Percentiles rank a stretch among this genome's conserved stretches.
Evolutionary conservation across 2,329 filamentous ascomycete species (phyloP).

Genomic region (Fusarium cicatricum): DNA sequence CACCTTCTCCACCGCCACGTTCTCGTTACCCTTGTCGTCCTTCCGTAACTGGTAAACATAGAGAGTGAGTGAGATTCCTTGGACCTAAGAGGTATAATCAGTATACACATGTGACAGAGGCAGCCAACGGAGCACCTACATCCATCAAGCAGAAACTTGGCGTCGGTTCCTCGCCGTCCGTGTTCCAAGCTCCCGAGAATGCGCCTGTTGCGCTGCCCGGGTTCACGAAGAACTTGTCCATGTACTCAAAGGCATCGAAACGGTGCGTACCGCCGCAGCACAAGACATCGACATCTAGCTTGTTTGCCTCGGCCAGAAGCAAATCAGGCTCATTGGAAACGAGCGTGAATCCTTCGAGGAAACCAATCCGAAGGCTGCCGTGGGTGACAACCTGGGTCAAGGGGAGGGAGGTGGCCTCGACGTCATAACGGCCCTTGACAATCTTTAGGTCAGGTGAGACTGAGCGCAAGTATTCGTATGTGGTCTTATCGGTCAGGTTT

Average conservation of each 20-base stretch:
- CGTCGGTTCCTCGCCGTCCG: slow-evolving; percentile 74
- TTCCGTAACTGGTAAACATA: slow-evolving; percentile 92
- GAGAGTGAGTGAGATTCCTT: slow-evolving; percentile 93
- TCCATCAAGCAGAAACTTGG: slow-evolving; percentile 99
- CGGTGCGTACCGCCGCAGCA: slow-evolving; percentile 74
- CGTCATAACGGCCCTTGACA: slow-evolving; percentile 72
- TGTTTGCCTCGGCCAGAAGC: slow-evolving; percentile 72
- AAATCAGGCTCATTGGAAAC: slow-evolving; percentile 73
- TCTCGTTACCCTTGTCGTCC: slow-evolving; percentile 78
- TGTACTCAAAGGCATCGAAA: slow-evolving; percentile 77
- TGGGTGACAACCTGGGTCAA: slow-evolving; percentile 73
- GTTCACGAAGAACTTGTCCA: slow-evolving; percentile 79
- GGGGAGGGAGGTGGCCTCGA: slow-evolving; percentile 71
- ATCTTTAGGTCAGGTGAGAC: slow-evolving; percentile 77
- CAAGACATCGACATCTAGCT: slow-evolving; percentile 72
- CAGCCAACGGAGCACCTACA: slow-evolving; percentile 65
- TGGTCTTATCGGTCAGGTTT: slow-evolving; percentile 81
- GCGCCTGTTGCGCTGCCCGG: slow-evolving; percentile 73
- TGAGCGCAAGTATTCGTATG: slow-evolving; percentile 81
- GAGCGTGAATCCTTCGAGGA: slow-evolving; percentile 73
- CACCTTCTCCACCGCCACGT: slow-evolving; percentile 85
- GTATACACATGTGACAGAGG: slow-evolving; percentile 11
- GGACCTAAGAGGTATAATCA: slow-evolving; percentile 67
- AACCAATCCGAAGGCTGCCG: slow-evolving; percentile 70
- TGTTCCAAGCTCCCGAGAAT: slow-evolving; percentile 65